Conservation (phyloP, 2,329 filamentous ascomycete genomes). For the Phyllosticta ampelicida region DNA sequence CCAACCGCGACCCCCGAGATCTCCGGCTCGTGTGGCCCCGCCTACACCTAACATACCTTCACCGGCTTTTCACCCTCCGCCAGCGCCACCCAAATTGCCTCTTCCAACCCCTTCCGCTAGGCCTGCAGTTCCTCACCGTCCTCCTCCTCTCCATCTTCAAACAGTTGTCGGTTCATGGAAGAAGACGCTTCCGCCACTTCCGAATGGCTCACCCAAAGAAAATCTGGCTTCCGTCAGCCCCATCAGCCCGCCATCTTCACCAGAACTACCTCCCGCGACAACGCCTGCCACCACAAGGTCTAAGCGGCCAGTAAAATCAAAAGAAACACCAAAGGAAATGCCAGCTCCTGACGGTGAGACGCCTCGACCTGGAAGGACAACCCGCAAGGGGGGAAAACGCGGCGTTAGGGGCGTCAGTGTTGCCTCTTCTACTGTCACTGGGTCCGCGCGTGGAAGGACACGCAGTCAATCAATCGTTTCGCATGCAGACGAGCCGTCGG, state of each 20-base stretch:
- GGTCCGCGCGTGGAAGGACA: conserved; percentile 34
- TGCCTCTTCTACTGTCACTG: conserved; percentile 36
- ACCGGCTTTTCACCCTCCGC: not conserved
- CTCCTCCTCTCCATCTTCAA: not conserved
- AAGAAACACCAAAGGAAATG: conserved; percentile 11
- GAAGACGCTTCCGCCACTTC: not conserved
- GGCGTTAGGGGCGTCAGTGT: conserved; percentile 28
- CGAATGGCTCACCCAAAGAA: not conserved
- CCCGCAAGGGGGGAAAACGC: not conserved
- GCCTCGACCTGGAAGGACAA: not conserved
- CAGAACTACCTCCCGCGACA: not conserved
- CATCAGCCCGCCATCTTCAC: conserved; percentile 5
- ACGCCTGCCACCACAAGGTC: conserved; percentile 1
- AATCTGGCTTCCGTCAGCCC: conserved; percentile 5
- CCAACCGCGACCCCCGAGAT: not conserved
- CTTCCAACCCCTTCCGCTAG: not conserved
- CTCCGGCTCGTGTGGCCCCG: conserved; percentile 1
- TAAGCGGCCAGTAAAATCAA: conserved; percentile 3
- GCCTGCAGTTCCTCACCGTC: not conserved
- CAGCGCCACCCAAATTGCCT: not conserved
- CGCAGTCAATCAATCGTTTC: conserved; percentile 40
- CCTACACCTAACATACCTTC: not conserved
- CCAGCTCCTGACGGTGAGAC: conserved; percentile 7
- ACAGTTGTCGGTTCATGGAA: conserved; percentile 8
- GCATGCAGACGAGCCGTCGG: conserved; percentile 30